Evolutionary conservation across 192 early-diverging fungal genomes (phyloP).

Genomic region (Backusella liffmaniae): DNA sequence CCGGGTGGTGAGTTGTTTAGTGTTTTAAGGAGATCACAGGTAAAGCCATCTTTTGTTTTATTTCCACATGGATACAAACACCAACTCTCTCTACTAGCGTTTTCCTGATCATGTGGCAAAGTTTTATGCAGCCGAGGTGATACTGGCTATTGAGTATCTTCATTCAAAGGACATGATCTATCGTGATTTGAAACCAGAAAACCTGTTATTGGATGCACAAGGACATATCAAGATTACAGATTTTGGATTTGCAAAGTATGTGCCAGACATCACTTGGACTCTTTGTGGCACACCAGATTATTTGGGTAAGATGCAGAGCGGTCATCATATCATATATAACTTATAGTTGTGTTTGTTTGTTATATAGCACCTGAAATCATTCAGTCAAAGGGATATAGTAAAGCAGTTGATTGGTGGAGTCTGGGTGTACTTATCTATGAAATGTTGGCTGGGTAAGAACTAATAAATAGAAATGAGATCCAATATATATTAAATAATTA

Average conservation of each 20-base stretch:
- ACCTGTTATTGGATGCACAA: conserved; percentile 61
- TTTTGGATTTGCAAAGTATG: conserved; percentile 89
- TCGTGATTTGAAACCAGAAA: conserved; percentile 84
- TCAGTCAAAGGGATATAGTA: conserved; percentile 79
- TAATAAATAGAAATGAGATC: background rate
- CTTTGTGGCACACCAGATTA: conserved; percentile 87
- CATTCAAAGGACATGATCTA: conserved; percentile 82
- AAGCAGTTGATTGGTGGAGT: conserved; percentile 95
- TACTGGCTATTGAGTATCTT: conserved; percentile 80
- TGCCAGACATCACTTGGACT: conserved; percentile 78
- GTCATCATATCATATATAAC: no score
- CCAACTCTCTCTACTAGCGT: conserved; percentile 20
- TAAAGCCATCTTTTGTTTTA: background rate
- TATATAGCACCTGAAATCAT: conserved; percentile 85
- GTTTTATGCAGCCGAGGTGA: conserved; percentile 84
- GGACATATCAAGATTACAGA: conserved; percentile 88
- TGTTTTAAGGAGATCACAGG: conserved; percentile 71
- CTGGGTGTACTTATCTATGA: conserved; percentile 91
- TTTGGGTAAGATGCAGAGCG: conserved; percentile 28
- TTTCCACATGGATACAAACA: no score
- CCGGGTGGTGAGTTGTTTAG: conserved; percentile 85
- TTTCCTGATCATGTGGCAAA: conserved; percentile 80
- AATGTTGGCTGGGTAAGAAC: conserved; percentile 61
- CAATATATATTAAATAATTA: no score
- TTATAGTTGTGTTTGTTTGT: background rate